A percentile compares a stretch with the other conserved stretches of the same genome.
Evolutionary conservation across 257 asterid species (phyloP).

Genomic region (Przewalskia tangutica): DNA sequence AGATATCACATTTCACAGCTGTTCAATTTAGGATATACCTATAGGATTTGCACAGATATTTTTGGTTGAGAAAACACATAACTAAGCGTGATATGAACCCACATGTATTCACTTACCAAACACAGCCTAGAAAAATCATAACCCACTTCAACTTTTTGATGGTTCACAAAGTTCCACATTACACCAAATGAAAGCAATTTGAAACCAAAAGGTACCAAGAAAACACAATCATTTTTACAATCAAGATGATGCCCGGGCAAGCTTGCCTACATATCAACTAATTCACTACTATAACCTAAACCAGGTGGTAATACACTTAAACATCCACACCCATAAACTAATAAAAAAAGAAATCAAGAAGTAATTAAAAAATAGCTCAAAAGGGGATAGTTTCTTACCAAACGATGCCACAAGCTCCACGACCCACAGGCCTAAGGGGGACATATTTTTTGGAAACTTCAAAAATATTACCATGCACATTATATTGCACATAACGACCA

Average conservation of each 20-base stretch:
- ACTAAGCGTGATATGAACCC: background rate
- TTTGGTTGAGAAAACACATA: background rate
- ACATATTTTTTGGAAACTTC: slow-evolving; percentile 67
- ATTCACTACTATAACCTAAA: background rate
- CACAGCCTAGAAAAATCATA: background rate
- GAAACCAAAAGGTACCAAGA: background rate
- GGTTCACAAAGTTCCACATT: background rate
- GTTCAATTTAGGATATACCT: background rate
- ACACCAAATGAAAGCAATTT: background rate
- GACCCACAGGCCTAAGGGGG: slow-evolving; percentile 70
- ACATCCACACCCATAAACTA: background rate
- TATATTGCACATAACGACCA: slow-evolving; percentile 63
- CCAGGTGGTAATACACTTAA: background rate
- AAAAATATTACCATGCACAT: slow-evolving; percentile 68
- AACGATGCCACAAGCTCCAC: slow-evolving; percentile 81
- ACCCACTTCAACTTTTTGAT: background rate
- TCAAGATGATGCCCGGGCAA: background rate
- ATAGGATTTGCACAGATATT: background rate
- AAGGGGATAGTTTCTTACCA: slow-evolving; percentile 28
- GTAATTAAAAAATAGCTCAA: slow-evolving; percentile 8
- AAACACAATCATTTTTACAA: background rate
- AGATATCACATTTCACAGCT: background rate
- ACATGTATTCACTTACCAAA: background rate
- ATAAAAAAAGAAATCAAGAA: background rate
- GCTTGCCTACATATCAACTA: background rate